Percentiles rank a stretch among this genome's conserved stretches.
phyloP scores from a whole-genome alignment of 208 protist species.

The Trypanosoma caninum region DNA sequence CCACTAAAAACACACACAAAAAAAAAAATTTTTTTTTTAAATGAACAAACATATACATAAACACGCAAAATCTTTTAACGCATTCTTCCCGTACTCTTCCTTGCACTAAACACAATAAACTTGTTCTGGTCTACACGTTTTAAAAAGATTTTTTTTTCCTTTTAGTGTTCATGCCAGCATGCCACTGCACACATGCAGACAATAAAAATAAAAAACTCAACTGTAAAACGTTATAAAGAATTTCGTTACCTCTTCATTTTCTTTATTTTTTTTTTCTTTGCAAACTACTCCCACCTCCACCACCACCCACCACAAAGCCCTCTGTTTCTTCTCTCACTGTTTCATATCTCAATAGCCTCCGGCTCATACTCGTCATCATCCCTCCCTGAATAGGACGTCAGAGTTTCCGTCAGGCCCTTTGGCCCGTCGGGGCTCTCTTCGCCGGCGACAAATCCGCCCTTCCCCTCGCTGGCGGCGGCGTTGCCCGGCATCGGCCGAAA shows the following conservation, averaged over 20 bases:
- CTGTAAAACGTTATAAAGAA: too few species aligned
- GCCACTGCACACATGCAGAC: too few species aligned
- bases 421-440: constrained; percentile 11
- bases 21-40: constrained; percentile 9
- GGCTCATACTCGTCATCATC: constrained; percentile 70
- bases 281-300: too few species aligned
- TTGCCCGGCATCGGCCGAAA: constrained; percentile 4
- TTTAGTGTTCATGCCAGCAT: too few species aligned
- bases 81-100: too few species aligned
- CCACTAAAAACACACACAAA: not conserved
- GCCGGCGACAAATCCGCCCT: not conserved
- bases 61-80: too few species aligned
- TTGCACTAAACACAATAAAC: too few species aligned
- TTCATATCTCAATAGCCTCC: constrained; percentile 80
- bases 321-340: too few species aligned
- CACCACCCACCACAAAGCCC: too few species aligned
- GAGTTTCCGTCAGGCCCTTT: constrained; percentile 16
- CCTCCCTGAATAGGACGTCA: constrained; percentile 12
- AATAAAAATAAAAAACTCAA: too few species aligned
- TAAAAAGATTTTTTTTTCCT: too few species aligned
- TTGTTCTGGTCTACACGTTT: too few species aligned
- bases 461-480: not conserved
- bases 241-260: not conserved
- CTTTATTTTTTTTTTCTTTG: constrained; percentile 13
- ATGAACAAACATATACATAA: not conserved